Base-by-base conservation (phyloP, 1,139 yeast species). In the Geotrichum carabidarum region DNA sequence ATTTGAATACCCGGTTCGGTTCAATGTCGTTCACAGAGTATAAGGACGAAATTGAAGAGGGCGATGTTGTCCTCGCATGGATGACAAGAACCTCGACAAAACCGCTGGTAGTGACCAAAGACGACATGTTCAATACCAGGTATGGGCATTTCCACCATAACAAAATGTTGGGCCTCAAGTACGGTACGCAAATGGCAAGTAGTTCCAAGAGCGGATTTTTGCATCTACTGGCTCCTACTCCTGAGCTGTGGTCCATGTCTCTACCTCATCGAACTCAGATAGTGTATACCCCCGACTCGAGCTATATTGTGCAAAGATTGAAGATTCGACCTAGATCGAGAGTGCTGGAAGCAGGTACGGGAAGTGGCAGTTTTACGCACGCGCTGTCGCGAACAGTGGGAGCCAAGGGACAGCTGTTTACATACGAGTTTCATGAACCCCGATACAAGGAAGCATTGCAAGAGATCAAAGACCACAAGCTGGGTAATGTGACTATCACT, bases 181-280 rank as follows among this genome's bases (percentile, higher is more conserved):
- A 80, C 69, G 99, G 99, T 1, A 78, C 89, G 1, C 99, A 94
- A 68, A 81, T 93, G 69, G 80, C 90, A 4, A 84, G 95, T 35
- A 76, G 83, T 6, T 83, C 82, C 54, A 91, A 90, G 1, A 80
- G 81, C 60, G 99, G 99, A 0, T 94, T 89, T 65, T 81, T 94
- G 49, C 95, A 93, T 67, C 74, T 93, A 34, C 71, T 94, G 49
- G 91, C 86, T 57, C 98, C 99, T 1, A 84, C 96, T 0, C 94
- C 99, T 0, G 99, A 94, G 70, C 73, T 93, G 38, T 94, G 99
- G 99, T 86, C 97, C 0, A 68, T 88, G 34, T 89, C 97, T 0
- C 75, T 94, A 50, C 98, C 99, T 1, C 99, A 94, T 68, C 78
- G 99, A 69, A 94, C 99, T 0, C 99, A 94, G 73, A 93, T 94